Percentiles rank a stretch among this genome's conserved stretches.
Evolutionary conservation across 139 green algal genomes (phyloP).

Genomic region (Micromonas pusilla): DNA sequence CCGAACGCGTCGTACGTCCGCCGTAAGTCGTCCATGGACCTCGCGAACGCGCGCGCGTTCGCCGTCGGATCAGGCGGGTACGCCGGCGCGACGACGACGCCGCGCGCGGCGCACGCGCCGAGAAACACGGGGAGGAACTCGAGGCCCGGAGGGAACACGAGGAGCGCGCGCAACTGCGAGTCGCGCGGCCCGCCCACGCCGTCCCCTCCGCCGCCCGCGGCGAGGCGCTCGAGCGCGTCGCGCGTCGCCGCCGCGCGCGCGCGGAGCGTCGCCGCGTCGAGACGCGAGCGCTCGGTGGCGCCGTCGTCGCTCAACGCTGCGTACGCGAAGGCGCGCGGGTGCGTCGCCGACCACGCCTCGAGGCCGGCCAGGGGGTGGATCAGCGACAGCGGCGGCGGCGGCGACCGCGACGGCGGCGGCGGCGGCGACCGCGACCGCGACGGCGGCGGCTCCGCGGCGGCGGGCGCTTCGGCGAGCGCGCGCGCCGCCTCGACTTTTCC

Average conservation of each 20-base stretch:
- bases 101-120: slow-evolving; percentile 1
- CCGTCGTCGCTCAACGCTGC: not conserved
- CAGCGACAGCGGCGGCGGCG: not conserved
- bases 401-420: too few relatives aligned
- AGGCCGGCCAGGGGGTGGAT: not conserved
- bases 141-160: slow-evolving; percentile 39
- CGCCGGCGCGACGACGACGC: slow-evolving; percentile 34
- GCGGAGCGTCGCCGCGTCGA: not conserved
- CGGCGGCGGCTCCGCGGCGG: too few relatives aligned
- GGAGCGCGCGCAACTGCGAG: slow-evolving; percentile 29
- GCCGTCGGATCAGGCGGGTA: slow-evolving; percentile 41
- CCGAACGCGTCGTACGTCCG: too few relatives aligned
- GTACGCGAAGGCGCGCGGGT: not conserved
- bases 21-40: not conserved
- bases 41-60: slow-evolving; percentile 28
- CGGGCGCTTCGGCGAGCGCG: too few relatives aligned
- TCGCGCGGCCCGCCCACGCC: too few relatives aligned
- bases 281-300: not conserved
- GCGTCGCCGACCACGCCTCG: not conserved
- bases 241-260: too few relatives aligned
- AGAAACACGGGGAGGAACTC: slow-evolving; percentile 43
- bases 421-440: too few relatives aligned
- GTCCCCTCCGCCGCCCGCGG: too few relatives aligned
- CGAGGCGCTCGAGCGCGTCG: not conserved
- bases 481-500: too few relatives aligned